Evolutionary conservation across 805 yeast species (phyloP).

Genomic region (Kluyveromyces wickerhamii): DNA sequence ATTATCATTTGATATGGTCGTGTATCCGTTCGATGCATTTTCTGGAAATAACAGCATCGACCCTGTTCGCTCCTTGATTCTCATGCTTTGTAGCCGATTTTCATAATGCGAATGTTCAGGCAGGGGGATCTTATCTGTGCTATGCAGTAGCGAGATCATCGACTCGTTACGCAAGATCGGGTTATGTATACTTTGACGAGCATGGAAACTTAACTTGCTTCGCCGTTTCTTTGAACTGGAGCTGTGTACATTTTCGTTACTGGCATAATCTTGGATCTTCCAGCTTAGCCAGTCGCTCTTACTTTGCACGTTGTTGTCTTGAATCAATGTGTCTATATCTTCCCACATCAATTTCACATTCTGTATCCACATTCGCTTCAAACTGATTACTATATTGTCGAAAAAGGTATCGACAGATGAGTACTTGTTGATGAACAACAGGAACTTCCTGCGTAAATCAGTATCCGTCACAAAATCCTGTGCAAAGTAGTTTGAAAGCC

Average conservation of each 20-base stretch:
- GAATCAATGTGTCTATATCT: constrained; percentile 11
- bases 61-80: constrained; percentile 17
- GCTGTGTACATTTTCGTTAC: constrained; percentile 1
- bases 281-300: constrained; percentile 19
- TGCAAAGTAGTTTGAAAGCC: constrained; percentile 80
- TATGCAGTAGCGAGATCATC: constrained; percentile 24
- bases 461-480: constrained; percentile 66
- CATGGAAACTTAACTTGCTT: constrained; percentile 26
- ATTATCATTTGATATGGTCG: background rate
- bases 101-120: constrained; percentile 8
- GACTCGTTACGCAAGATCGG: constrained; percentile 28
- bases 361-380: constrained; percentile 44
- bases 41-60: constrained; percentile 27
- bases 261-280: constrained; percentile 18
- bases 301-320: constrained; percentile 12
- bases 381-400: constrained; percentile 29
- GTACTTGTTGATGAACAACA: constrained; percentile 35
- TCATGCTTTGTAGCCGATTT: constrained; percentile 3
- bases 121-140: constrained; percentile 15
- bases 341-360: constrained; percentile 23
- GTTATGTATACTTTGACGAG: constrained; percentile 23
- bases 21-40: constrained; percentile 19
- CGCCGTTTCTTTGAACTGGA: constrained; percentile 10
- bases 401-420: constrained; percentile 8
- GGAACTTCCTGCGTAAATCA: constrained; percentile 39